phyloP scores from a whole-genome alignment of 306 rosid genomes.

The Benincasa hispida region DNA sequence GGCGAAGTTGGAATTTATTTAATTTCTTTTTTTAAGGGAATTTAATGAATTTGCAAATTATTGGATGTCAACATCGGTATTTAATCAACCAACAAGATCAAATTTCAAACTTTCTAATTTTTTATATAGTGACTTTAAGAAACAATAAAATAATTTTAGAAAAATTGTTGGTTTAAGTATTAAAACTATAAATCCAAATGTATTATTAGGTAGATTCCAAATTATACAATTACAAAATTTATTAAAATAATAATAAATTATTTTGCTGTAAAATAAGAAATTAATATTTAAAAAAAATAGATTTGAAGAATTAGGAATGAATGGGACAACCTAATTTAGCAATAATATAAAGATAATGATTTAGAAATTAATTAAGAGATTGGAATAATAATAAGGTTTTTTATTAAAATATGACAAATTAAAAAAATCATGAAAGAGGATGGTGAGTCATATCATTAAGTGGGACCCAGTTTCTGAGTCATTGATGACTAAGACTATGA shows the following conservation, averaged over 20 bases:
- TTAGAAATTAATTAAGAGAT: background rate
- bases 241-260: background rate
- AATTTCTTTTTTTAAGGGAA: too few relatives aligned
- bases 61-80: too few relatives aligned
- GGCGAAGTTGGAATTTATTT: background rate
- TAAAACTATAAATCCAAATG: background rate
- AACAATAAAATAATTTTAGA: too few relatives aligned
- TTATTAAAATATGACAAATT: background rate
- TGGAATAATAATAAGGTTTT: background rate
- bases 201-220: background rate
- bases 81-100: too few relatives aligned
- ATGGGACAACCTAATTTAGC: constrained; percentile 1
- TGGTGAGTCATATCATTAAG: constrained; percentile 20
- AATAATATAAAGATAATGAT: constrained; percentile 5
- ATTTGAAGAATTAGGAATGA: background rate
- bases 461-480: constrained; percentile 42
- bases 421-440: background rate
- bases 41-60: too few relatives aligned
- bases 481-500: constrained; percentile 31
- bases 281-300: background rate
- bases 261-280: background rate
- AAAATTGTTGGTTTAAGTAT: background rate
- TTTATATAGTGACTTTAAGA: too few relatives aligned
- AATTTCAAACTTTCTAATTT: too few relatives aligned
- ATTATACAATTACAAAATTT: background rate